Conservation (phyloP, 2,329 filamentous ascomycete species). For the Fusarium redolens region DNA sequence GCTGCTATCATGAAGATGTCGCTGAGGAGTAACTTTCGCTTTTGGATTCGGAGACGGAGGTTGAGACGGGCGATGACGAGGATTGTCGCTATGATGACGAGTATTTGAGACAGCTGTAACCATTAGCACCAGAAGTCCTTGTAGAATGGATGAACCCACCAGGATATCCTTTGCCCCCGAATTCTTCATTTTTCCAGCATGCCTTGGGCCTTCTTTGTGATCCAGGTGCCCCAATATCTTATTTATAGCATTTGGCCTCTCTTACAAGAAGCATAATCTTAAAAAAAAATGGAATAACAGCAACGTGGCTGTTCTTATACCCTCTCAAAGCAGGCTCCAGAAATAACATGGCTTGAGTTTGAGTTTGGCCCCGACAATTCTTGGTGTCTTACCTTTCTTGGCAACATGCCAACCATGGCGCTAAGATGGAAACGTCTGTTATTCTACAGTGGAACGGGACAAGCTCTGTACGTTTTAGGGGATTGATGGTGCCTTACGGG, state of each 20-base stretch:
- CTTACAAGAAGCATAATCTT: too few relatives aligned
- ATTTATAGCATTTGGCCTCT: not conserved
- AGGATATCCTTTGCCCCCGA: constrained; percentile 1
- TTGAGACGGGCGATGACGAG: constrained; percentile 32
- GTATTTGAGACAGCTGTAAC: constrained; percentile 7
- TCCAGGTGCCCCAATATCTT: too few relatives aligned
- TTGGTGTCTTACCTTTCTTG: not conserved
- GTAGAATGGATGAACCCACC: fast-evolving
- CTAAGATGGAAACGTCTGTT: constrained; percentile 3
- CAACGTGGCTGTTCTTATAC: not conserved
- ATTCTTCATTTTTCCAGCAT: not conserved
- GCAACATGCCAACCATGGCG: constrained; percentile 11
- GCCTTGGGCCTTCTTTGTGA: not conserved
- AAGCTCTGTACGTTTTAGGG: not conserved
- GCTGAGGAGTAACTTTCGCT: constrained; percentile 18
- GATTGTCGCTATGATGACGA: constrained; percentile 16
- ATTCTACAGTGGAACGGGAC: fast-evolving
- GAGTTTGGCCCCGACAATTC: not conserved
- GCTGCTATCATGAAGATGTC: constrained; percentile 35
- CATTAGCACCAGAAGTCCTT: not conserved
- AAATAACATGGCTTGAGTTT: not conserved
- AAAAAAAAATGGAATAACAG: not conserved
- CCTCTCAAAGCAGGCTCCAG: not conserved
- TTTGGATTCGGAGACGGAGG: constrained; percentile 29
- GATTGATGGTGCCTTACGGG: not conserved